phyloP scores from a whole-genome alignment of 768 basidiomycete species.

The Lactarius pseudohatsudake region DNA sequence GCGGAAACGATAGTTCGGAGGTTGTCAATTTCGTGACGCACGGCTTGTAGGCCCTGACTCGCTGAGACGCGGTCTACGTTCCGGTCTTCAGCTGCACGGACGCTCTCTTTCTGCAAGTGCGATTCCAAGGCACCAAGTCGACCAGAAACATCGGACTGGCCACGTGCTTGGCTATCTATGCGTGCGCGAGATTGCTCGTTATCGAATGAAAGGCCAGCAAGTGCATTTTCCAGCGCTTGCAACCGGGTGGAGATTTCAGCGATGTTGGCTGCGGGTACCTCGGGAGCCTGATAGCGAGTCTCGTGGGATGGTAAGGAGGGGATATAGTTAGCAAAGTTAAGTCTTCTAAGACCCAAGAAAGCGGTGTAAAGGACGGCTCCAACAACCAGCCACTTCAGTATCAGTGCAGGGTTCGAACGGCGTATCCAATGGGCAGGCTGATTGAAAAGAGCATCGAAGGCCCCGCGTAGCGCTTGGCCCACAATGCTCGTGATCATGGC shows the following conservation, averaged over 20 bases:
- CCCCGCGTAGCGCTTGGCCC: constrained; percentile 47
- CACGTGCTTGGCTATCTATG: constrained; percentile 52
- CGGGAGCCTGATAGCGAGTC: constrained; percentile 51
- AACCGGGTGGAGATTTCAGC: constrained; percentile 64
- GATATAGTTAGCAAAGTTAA: constrained; percentile 22
- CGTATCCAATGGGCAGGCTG: constrained; percentile 47
- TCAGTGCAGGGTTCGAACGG: constrained; percentile 36
- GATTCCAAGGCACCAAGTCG: constrained; percentile 59
- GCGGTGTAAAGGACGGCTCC: constrained; percentile 45
- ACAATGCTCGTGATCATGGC: constrained; percentile 27
- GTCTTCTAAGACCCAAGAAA: constrained; percentile 45
- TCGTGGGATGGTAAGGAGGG: constrained; percentile 35
- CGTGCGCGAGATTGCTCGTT: constrained; percentile 49
- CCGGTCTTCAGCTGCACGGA: constrained; percentile 53
- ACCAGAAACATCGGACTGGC: constrained; percentile 51
- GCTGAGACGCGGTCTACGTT: constrained; percentile 39
- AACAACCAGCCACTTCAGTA: constrained; percentile 46
- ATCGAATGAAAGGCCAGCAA: constrained; percentile 60
- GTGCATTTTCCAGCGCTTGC: constrained; percentile 58
- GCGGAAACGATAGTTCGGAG: constrained; percentile 24
- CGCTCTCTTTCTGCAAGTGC: constrained; percentile 48
- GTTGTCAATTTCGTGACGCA: constrained; percentile 28
- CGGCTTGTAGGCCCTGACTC: constrained; percentile 35
- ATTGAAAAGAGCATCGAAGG: constrained; percentile 47
- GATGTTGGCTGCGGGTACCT: constrained; percentile 61